These are phyloP conservation scores for Sugiyamaella qingdaonensis DNA, from an alignment of 805 yeast genomes.

Conservation along the genomic window DNA sequence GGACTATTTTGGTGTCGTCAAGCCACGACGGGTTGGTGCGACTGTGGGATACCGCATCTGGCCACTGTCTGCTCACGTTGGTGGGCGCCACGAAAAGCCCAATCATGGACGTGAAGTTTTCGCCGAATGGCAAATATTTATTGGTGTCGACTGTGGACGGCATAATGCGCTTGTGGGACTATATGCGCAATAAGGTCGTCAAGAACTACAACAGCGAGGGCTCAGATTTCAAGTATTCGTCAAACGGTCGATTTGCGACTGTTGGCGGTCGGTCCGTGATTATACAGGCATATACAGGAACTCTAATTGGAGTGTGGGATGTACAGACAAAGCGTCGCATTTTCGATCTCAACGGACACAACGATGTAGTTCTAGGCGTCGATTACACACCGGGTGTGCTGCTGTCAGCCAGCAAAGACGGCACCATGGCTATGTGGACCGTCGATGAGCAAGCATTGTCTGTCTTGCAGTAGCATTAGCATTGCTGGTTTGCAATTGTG, in stretches of 20 bases:
- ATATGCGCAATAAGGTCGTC: constrained; percentile 71
- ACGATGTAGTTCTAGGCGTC: constrained; percentile 23
- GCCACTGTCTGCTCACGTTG: constrained; percentile 87
- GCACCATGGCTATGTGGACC: constrained; percentile 12
- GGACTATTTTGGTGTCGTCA: constrained; percentile 77
- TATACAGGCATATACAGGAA: constrained; percentile 58
- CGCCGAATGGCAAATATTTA: constrained; percentile 77
- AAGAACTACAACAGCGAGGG: constrained; percentile 49
- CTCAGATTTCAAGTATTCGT: constrained; percentile 43
- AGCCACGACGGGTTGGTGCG: constrained; percentile 89
- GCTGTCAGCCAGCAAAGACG: constrained; percentile 22
- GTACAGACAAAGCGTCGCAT: constrained; percentile 54
- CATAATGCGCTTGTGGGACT: constrained; percentile 76
- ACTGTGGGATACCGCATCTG: constrained; percentile 80
- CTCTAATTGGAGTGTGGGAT: constrained; percentile 60
- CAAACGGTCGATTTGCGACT: constrained; percentile 50
- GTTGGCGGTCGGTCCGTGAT: constrained; percentile 25
- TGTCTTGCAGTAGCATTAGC: no score
- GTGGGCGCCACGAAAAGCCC: constrained; percentile 79
- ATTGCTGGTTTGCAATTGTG: no score
- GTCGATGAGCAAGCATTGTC: not conserved
- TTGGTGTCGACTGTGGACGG: constrained; percentile 82
- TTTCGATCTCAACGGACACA: constrained; percentile 26
- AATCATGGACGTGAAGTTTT: constrained; percentile 63
- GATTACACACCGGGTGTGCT: constrained; percentile 20